Percentiles rank a stretch among this genome's conserved stretches.
These are phyloP conservation scores for Amanita exitialis DNA, from an alignment of 768 basidiomycete species.

Conservation along the genomic window DNA sequence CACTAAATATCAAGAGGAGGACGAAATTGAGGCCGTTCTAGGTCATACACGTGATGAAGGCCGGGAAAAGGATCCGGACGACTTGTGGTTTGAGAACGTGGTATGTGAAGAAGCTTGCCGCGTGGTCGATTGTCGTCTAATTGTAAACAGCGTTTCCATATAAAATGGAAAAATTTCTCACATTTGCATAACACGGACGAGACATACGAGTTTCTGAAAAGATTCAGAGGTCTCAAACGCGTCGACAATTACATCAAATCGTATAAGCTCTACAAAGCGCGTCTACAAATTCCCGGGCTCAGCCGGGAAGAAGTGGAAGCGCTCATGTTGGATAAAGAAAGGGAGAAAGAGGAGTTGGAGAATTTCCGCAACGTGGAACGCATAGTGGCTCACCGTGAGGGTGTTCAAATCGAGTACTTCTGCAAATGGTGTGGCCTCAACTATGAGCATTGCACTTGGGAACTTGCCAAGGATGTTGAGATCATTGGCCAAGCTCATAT, in stretches of 20 bases:
- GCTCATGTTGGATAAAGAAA: conserved; percentile 82
- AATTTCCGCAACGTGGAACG: conserved; percentile 88
- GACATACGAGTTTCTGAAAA: conserved; percentile 90
- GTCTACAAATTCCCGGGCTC: conserved; percentile 52
- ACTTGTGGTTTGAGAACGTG: conserved; percentile 82
- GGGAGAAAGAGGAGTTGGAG: conserved; percentile 86
- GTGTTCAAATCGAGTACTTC: conserved; percentile 71
- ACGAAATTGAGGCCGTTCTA: conserved; percentile 90
- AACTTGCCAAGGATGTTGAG: conserved; percentile 70
- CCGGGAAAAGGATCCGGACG: conserved; percentile 62
- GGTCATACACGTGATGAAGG: conserved; percentile 83
- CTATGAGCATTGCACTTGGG: conserved; percentile 97
- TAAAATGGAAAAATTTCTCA: conserved; percentile 99
- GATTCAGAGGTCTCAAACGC: conserved; percentile 91
- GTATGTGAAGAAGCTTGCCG: conserved; percentile 31
- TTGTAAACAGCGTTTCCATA: conserved; percentile 78
- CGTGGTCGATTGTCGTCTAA: conserved; percentile 2
- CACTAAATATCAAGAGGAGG: conserved; percentile 51
- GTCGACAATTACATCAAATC: conserved; percentile 99
- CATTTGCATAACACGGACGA: conserved; percentile 99
- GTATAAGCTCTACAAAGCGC: conserved; percentile 65
- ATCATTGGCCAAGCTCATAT: conserved; percentile 71
- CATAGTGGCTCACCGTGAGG: conserved; percentile 71
- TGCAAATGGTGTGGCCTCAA: conserved; percentile 95
- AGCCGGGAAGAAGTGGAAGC: conserved; percentile 85